Base-by-base conservation (phyloP, 2,329 filamentous ascomycete species). In the Cladosporium sp. region DNA sequence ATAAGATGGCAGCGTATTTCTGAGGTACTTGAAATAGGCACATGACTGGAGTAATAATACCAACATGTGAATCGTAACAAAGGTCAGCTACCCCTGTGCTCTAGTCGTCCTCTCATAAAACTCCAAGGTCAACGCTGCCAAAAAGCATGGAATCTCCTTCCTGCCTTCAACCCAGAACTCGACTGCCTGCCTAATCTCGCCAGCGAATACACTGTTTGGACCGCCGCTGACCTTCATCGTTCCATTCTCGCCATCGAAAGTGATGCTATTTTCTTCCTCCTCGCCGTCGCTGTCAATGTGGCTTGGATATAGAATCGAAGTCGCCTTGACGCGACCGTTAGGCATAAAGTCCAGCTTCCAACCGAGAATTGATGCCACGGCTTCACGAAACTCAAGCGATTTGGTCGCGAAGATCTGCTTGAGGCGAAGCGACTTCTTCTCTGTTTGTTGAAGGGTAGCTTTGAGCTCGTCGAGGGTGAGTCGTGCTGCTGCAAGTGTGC, bases 191-290 rank as follows among this genome's bases (percentile, higher is more conserved):
- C 86, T 86, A 69, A 99, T 97, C 78, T 93, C 90, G 65, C 87
- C 81, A 1, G 93, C 95, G 79, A 99, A 99, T 14, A 88, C 85
- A 75, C 92, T 96, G 75, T 91, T 87, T 1, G 93, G 92, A 0
- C 95, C 95, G 1, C 95, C 95, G 38, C 90, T 92, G 66, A 99
- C 91, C 84, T 99, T 99, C 95, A 99, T 99, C 0, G 93, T 97
- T 8, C 94, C 95, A 66, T 91, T 89, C 80, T 97, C 93, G 61
- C 93, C 93, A 78, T 97, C 93, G 77, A 97, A 97, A 0, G 97
- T 88, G 55, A 88, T 88, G 5, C 81, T 85, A 68, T 87, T 86
- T 69, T 84, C 83, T 67, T 83, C 81, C 62, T 78, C 77, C 5
- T 92, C 87, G 0, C 74, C 76, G 11, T 74, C 74, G 7, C 65